Percentiles rank a stretch among this genome's conserved stretches.
phyloP scores from a whole-genome alignment of 2,329 filamentous ascomycete genomes.

The Sclerotinia trifoliorum region DNA sequence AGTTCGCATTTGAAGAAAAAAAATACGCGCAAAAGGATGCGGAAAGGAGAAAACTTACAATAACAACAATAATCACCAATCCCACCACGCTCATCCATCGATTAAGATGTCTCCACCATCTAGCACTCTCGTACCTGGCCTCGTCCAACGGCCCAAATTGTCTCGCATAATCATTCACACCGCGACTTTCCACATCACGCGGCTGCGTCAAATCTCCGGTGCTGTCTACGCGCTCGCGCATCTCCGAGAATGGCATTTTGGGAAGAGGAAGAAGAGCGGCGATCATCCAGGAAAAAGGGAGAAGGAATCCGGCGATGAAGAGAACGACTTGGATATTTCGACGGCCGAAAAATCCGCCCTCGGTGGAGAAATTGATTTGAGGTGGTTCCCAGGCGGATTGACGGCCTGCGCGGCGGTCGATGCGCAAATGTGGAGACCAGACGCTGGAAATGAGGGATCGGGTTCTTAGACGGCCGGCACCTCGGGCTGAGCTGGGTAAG shows the following conservation, averaged over 20 bases:
- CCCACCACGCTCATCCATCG: slow-evolving; percentile 59
- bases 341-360: slow-evolving; percentile 59
- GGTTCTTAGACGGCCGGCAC: slow-evolving; percentile 33
- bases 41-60: slow-evolving; percentile 46
- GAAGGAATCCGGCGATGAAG: slow-evolving; percentile 75
- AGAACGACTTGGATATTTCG: slow-evolving; percentile 73
- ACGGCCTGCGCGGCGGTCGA: slow-evolving; percentile 59
- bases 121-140: slow-evolving; percentile 51
- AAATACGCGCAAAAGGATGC: too few species aligned
- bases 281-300: slow-evolving; percentile 80
- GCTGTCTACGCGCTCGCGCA: slow-evolving; percentile 48
- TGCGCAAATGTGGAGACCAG: slow-evolving; percentile 71
- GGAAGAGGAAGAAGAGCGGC: slow-evolving; percentile 74
- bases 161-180: slow-evolving; percentile 33
- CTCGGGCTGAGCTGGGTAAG: slow-evolving; percentile 30
- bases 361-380: slow-evolving; percentile 62
- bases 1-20: background rate
- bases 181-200: slow-evolving; percentile 4
- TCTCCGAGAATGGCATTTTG: slow-evolving; percentile 51
- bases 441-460: slow-evolving; percentile 60
- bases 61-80: slow-evolving; percentile 52
- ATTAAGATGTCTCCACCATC: slow-evolving; percentile 64
- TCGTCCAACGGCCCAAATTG: slow-evolving; percentile 39
- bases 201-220: slow-evolving; percentile 31
- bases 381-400: slow-evolving; percentile 71